Conservation (phyloP, 352 stramenopile species). For the Phytophthora hybrid region DNA sequence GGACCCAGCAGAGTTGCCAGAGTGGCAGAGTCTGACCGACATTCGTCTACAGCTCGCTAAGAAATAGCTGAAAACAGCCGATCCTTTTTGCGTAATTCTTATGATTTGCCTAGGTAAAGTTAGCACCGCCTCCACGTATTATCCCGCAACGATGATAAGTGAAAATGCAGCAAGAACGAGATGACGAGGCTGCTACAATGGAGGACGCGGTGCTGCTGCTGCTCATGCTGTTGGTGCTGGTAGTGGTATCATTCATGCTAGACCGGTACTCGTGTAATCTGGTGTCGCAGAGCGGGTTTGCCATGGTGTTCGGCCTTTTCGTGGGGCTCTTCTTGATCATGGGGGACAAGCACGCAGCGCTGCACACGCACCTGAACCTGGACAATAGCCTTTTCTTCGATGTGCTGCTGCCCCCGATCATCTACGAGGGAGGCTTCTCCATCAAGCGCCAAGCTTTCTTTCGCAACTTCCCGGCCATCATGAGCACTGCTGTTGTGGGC, state of each 20-base stretch:
- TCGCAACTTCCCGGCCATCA: conserved; percentile 87
- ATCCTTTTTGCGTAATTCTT: conserved; percentile 35
- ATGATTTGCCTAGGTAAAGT: conserved; percentile 28
- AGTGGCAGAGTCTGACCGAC: background rate
- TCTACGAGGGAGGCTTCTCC: conserved; percentile 88
- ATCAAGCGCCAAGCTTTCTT: conserved; percentile 90
- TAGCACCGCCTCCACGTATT: conserved; percentile 17
- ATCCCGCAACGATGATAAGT: conserved; percentile 24
- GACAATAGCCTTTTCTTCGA: conserved; percentile 90
- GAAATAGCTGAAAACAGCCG: conserved; percentile 21
- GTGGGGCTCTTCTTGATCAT: conserved; percentile 77
- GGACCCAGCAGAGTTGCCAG: background rate
- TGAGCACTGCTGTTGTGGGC: conserved; percentile 82
- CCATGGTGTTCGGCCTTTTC: conserved; percentile 77
- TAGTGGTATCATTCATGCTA: conserved; percentile 87
- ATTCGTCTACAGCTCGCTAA: conserved; percentile 30
- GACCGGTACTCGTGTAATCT: conserved; percentile 86
- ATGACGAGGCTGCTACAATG: conserved; percentile 51
- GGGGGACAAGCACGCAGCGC: conserved; percentile 60
- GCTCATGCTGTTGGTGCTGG: conserved; percentile 85
- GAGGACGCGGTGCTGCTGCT: conserved; percentile 86
- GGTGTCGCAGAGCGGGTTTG: conserved; percentile 86
- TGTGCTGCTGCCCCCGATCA: conserved; percentile 87
- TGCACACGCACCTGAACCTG: conserved; percentile 83
- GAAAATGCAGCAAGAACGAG: conserved; percentile 37